Conservation (phyloP, 2,329 filamentous ascomycete genomes). For the Cytospora paraplurivora region DNA sequence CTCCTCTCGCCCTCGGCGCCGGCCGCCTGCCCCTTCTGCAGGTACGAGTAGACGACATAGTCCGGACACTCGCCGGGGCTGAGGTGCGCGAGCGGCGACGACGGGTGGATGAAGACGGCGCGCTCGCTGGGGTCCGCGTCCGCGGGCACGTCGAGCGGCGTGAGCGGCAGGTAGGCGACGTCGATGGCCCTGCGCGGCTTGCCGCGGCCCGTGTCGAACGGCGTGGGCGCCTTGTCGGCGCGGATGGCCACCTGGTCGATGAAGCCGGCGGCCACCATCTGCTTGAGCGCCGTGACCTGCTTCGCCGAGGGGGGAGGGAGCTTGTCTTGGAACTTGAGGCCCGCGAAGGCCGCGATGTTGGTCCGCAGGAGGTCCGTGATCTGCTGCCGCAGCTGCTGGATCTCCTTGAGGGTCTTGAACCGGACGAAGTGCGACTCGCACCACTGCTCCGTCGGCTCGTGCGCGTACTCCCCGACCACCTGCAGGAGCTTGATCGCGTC, state of each 20-base stretch:
- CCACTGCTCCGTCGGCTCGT: conserved; percentile 71
- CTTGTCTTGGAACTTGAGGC: conserved; percentile 56
- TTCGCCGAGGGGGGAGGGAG: conserved; percentile 63
- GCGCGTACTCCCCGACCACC: conserved; percentile 83
- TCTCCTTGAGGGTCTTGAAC: conserved; percentile 84
- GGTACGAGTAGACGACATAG: conserved; percentile 84
- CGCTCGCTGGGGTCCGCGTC: conserved; percentile 53
- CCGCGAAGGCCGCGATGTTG: conserved; percentile 69
- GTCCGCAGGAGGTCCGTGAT: conserved; percentile 77
- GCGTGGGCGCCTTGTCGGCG: conserved; percentile 77
- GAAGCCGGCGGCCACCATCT: conserved; percentile 90
- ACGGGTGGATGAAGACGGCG: conserved; percentile 85
- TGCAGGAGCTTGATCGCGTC: conserved; percentile 91
- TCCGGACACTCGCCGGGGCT: conserved; percentile 75
- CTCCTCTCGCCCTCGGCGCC: conserved; percentile 55
- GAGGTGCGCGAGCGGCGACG: conserved; percentile 74
- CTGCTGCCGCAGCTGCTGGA: conserved; percentile 78
- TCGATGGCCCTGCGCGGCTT: conserved; percentile 87
- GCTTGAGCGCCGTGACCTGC: conserved; percentile 78
- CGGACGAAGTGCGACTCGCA: conserved; percentile 84
- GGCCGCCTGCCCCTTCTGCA: conserved; percentile 67
- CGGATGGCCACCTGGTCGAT: conserved; percentile 93
- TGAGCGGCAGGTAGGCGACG: conserved; percentile 85
- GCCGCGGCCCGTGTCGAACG: conserved; percentile 60
- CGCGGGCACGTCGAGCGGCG: conserved; percentile 59